Percentiles rank a stretch among this genome's conserved stretches.
Evolutionary conservation across 139 green algal species (phyloP).

Genomic region (Volvox reticuliferus): DNA sequence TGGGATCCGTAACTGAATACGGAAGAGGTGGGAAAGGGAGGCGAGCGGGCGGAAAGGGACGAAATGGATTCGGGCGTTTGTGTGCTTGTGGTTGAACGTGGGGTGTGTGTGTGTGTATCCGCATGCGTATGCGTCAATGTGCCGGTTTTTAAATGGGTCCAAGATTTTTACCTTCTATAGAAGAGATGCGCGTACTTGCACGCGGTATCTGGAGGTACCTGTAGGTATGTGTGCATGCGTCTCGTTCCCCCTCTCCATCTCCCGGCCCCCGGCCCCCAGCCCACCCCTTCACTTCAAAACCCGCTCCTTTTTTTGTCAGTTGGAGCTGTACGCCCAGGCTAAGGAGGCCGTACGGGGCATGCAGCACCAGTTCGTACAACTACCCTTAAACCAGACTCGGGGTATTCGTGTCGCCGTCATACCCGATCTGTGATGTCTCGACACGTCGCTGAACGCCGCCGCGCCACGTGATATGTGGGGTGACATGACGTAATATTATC

Average conservation of each 20-base stretch:
- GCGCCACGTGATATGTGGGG: too few species aligned
- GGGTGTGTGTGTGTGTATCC: too few species aligned
- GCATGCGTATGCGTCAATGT: not conserved
- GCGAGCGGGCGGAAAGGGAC: not conserved
- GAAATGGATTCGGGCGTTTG: not conserved
- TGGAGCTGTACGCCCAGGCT: not conserved
- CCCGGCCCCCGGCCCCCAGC: not conserved
- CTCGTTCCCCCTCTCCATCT: not conserved
- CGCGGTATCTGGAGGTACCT: too few species aligned
- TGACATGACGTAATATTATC: too few species aligned
- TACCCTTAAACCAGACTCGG: not conserved
- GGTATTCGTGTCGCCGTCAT: not conserved
- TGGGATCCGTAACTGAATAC: not conserved
- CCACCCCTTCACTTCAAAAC: not conserved
- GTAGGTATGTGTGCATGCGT: not conserved
- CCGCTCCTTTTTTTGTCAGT: not conserved
- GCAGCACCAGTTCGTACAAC: not conserved
- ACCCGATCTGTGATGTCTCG: not conserved
- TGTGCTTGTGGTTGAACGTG: not conserved
- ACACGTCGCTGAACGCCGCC: too few species aligned
- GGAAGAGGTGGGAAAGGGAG: not conserved
- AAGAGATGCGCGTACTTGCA: too few species aligned
- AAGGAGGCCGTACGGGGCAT: slow-evolving; percentile 6
- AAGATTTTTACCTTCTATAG: not conserved
- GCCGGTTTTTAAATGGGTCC: not conserved